Base-by-base conservation (phyloP, 2,329 filamentous ascomycete genomes). In the Arthrobotrys pseudoclavata region DNA sequence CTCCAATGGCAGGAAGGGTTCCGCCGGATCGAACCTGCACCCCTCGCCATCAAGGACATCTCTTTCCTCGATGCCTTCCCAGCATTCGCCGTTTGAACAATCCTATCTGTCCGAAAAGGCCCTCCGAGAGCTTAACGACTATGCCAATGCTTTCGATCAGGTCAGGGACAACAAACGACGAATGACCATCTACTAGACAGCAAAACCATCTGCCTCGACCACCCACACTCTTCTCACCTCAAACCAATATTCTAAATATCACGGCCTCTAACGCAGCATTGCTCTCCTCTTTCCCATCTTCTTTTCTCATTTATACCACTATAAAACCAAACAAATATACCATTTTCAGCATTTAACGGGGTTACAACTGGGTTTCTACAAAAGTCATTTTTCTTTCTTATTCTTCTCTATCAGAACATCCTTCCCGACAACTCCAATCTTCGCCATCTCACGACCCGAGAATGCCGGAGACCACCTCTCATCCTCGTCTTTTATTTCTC, bases 141-240 rank as follows among this genome's bases (percentile, higher is more conserved):
- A 97, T 84, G 92, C 92, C 80, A 92, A 91, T 82, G 93, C 92
- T 1, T 97, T 97, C 83, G 94, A 97, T 84, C 92, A 94, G 80
- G 90, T 91, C 72, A 88, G 92, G 79, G 80, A 81, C 62, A 80
- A 79, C 76, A 81, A 81, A 34, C 71, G 81, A 71, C 79, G 81
- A 69, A 81, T 81, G 80, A 79, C 81, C 53, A 69, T 80, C 34
- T 69, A 70, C 66, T 76, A 67, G 24, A 34, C n/a, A n/a, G 31
- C 20, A 20, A 29, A 20, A 26, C 50, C 31, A 26, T 50, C 26
- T 20, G 22, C 34, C 53, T 60, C 34, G n/a, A 67, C 63, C 34
- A 62, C 29, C 29, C 47, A 70, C 29, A 47, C 50, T 69, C 18
- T 37, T 62, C 63, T 64, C 66, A 66, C 42, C 52, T 68, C 62